Percentiles rank a stretch among this genome's conserved stretches.
These are phyloP conservation scores for Podaxis carcinomalis DNA, from an alignment of 768 basidiomycete species.

Conservation along the genomic window DNA sequence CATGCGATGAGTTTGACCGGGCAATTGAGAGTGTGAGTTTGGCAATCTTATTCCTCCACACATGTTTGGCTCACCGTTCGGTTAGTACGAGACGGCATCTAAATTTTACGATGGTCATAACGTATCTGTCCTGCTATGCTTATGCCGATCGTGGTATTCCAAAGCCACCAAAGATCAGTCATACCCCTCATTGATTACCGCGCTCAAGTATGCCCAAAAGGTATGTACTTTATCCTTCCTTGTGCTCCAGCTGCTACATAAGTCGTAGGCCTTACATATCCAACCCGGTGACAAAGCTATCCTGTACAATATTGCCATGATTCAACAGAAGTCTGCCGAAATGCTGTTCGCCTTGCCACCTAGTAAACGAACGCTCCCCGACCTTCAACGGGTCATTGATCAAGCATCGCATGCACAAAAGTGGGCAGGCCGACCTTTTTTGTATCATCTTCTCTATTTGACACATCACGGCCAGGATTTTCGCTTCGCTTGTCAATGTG, in stretches of 20 bases:
- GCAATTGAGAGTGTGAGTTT: constrained; percentile 89
- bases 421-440: constrained; percentile 40
- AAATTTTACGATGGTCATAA: constrained; percentile 75
- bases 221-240: constrained; percentile 32
- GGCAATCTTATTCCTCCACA: neutral
- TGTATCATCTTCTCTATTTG: neutral
- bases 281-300: constrained; percentile 88
- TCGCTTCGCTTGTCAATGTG: constrained; percentile 78
- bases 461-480: constrained; percentile 48
- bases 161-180: constrained; percentile 90
- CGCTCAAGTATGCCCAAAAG: constrained; percentile 77
- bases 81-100: constrained; percentile 89
- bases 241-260: constrained; percentile 4
- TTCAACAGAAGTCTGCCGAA: constrained; percentile 94
- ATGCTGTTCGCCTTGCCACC: constrained; percentile 72
- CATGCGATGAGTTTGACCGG: constrained; percentile 89
- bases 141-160: constrained; percentile 91
- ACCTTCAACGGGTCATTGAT: constrained; percentile 72
- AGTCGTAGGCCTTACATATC: constrained; percentile 69
- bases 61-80: neutral
- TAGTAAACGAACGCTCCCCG: constrained; percentile 74
- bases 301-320: constrained; percentile 96
- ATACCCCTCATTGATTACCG: constrained; percentile 76
- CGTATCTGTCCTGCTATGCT: constrained; percentile 72
- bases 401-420: constrained; percentile 85